Conservation (phyloP, 768 basidiomycete genomes). For the Sporobolomyces roseus region DNA sequence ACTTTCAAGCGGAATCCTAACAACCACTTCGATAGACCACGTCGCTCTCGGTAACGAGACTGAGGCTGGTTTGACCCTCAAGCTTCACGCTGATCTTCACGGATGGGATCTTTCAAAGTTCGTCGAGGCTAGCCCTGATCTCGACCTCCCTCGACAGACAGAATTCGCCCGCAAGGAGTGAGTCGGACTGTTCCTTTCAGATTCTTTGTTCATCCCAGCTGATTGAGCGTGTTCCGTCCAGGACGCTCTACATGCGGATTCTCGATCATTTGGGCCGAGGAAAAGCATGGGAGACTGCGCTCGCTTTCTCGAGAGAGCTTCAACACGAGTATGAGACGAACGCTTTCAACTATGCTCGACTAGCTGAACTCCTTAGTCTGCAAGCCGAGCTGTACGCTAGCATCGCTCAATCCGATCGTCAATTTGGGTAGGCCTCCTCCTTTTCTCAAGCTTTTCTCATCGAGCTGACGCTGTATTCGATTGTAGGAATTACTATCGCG, state of each 20-base stretch:
- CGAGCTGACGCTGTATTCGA: not conserved
- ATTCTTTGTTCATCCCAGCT: not conserved
- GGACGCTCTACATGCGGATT: conserved; percentile 76
- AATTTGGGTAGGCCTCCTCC: conserved; percentile 20
- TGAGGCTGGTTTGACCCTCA: conserved; percentile 87
- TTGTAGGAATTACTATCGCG: conserved; percentile 68
- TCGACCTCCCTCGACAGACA: conserved; percentile 84
- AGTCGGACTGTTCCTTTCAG: not conserved
- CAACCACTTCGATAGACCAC: conserved; percentile 28
- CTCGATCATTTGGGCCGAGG: conserved; percentile 94
- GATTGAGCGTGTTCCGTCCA: conserved; percentile 2
- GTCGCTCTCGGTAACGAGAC: conserved; percentile 78
- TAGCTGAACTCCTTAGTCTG: conserved; percentile 45
- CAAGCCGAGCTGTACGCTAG: conserved; percentile 43
- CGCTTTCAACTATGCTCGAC: conserved; percentile 54
- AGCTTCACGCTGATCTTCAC: conserved; percentile 87
- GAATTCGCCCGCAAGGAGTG: conserved; percentile 86
- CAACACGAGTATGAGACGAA: conserved; percentile 76
- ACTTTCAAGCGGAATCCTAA: conserved; percentile 26
- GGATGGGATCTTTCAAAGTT: conserved; percentile 80
- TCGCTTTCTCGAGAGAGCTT: conserved; percentile 88
- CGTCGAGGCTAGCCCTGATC: conserved; percentile 80
- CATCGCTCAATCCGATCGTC: conserved; percentile 42
- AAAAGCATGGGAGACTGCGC: conserved; percentile 93
- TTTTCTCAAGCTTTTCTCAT: not conserved